phyloP scores from a whole-genome alignment of 257 asterid species.

The Lavandula angustifolia region DNA sequence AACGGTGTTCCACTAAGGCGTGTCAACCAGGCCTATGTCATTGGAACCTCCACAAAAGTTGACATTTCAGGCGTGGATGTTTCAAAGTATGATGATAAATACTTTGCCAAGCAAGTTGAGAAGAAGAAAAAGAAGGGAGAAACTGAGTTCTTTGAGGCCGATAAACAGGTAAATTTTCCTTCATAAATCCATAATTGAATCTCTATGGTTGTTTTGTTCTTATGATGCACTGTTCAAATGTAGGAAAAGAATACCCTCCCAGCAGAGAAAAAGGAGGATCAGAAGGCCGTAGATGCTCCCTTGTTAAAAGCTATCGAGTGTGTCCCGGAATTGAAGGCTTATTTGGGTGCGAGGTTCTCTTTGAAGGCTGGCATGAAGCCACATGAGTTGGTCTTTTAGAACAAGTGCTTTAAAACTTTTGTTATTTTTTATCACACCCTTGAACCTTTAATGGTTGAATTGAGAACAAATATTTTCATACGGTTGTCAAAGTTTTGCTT shows the following conservation, averaged over 20 bases:
- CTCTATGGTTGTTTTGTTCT: neutral
- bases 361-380: conserved; percentile 70
- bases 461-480: conserved; percentile 17
- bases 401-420: conserved; percentile 10
- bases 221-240: neutral
- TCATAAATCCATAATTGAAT: neutral
- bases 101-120: conserved; percentile 61
- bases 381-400: conserved; percentile 62
- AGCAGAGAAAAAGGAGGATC: conserved; percentile 59
- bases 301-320: conserved; percentile 57
- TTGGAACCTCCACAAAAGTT: conserved; percentile 66
- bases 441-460: conserved; percentile 30
- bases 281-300: conserved; percentile 53
- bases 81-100: conserved; percentile 59
- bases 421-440: conserved; percentile 12
- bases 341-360: conserved; percentile 69
- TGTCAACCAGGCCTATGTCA: conserved; percentile 66
- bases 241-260: conserved; percentile 55
- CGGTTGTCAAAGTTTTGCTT: conserved; percentile 19
- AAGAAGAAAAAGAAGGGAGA: conserved; percentile 58
- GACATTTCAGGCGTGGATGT: conserved; percentile 50
- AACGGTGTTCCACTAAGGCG: conserved; percentile 75
- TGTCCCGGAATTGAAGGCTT: conserved; percentile 55
- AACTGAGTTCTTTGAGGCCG: conserved; percentile 56
- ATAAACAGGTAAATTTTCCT: conserved; percentile 42